A percentile compares a stretch with the other conserved stretches of the same genome.
Conservation (phyloP, 228 moss, liverwort and hornwort genomes). For the Sphagnum magellanicum region DNA sequence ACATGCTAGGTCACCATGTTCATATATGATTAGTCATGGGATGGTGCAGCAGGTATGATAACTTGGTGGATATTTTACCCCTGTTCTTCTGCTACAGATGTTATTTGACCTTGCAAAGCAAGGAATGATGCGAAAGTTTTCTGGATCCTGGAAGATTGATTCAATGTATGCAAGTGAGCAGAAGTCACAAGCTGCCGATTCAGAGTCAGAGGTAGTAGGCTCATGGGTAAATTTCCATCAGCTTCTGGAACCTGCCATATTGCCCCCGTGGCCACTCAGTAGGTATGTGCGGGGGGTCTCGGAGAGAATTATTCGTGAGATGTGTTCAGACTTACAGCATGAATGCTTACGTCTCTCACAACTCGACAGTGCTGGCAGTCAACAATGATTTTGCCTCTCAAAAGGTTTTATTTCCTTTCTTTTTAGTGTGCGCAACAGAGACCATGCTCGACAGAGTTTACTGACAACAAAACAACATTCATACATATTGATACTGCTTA, state of each 20-base stretch:
- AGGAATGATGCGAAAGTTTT: slow-evolving; percentile 88
- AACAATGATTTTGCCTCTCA: too few relatives aligned
- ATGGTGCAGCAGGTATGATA: background rate
- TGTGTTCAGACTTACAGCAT: slow-evolving; percentile 69
- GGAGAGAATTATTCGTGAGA: slow-evolving; percentile 58
- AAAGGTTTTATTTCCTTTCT: too few relatives aligned
- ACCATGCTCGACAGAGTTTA: too few relatives aligned
- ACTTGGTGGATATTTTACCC: background rate
- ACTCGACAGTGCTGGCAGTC: too few relatives aligned
- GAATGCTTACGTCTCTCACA: slow-evolving; percentile 60
- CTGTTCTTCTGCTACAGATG: slow-evolving; percentile 31
- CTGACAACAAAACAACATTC: too few relatives aligned
- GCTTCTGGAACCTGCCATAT: slow-evolving; percentile 58
- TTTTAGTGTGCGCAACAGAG: too few relatives aligned
- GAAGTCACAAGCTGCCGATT: slow-evolving; percentile 5
- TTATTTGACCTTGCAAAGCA: slow-evolving; percentile 57
- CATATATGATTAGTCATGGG: background rate
- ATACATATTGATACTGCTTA: too few relatives aligned
- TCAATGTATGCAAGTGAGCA: slow-evolving; percentile 46
- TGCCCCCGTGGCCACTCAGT: slow-evolving; percentile 84
- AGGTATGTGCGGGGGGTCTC: slow-evolving; percentile 59
- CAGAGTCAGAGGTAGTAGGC: slow-evolving; percentile 36
- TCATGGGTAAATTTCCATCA: slow-evolving; percentile 81
- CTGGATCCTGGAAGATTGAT: slow-evolving; percentile 73
- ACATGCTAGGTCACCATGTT: background rate